Conservation (phyloP, 495 filamentous ascomycete species). For the Xylaria castorea region DNA sequence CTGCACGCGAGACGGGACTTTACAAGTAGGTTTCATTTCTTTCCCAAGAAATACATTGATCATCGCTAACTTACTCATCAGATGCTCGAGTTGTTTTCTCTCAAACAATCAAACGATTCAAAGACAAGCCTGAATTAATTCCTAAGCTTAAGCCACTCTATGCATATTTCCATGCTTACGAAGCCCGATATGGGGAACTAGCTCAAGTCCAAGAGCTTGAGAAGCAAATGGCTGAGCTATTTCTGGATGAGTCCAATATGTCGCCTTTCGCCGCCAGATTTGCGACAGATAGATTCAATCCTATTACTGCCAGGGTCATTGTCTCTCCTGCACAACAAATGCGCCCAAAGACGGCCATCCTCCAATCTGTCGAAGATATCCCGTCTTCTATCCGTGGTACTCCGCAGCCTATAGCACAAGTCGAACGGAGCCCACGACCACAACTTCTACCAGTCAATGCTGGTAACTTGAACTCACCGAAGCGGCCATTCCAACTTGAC, state of each 20-base stretch:
- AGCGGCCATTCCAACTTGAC: conserved; percentile 71
- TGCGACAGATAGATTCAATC: conserved; percentile 62
- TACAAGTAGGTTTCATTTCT: conserved; percentile 71
- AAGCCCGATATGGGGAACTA: conserved; percentile 91
- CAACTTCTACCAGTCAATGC: conserved; percentile 52
- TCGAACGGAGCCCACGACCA: conserved; percentile 54
- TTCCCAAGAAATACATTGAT: no score
- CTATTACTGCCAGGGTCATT: conserved; percentile 78
- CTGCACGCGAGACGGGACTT: conserved; percentile 88
- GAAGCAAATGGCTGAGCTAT: conserved; percentile 89
- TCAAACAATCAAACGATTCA: conserved; percentile 80
- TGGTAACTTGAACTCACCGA: conserved; percentile 68
- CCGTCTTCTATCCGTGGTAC: conserved; percentile 58
- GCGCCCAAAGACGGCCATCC: conserved; percentile 60
- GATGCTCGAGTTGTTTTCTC: conserved; percentile 95
- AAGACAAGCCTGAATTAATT: conserved; percentile 71
- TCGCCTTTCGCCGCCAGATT: conserved; percentile 78
- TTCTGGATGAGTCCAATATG: conserved; percentile 82
- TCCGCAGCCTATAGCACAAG: conserved; percentile 47
- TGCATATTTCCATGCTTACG: conserved; percentile 89
- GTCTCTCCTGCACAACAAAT: conserved; percentile 80
- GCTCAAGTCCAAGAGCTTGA: conserved; percentile 88
- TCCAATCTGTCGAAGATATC: conserved; percentile 59
- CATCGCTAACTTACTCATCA: conserved; percentile 42
- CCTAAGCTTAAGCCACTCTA: conserved; percentile 84